Evolutionary conservation across 495 filamentous ascomycete genomes (phyloP).

Genomic region (Neurospora sp.): DNA sequence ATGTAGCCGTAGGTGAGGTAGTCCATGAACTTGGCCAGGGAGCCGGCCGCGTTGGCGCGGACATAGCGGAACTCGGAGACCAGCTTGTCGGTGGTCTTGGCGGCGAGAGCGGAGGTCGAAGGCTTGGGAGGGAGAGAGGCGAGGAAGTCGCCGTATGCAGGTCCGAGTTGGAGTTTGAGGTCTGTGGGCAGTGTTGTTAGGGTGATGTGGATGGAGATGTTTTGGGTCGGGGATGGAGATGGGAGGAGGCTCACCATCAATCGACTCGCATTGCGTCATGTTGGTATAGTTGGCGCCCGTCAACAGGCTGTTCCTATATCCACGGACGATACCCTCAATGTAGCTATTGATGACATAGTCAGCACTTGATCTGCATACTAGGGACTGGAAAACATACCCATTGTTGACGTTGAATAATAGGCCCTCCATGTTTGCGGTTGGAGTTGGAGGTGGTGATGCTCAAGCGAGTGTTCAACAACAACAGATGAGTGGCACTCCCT

Average conservation of each 20-base stretch:
- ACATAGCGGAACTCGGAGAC: slow-evolving; percentile 96
- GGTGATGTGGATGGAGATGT: neutral
- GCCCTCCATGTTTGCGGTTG: slow-evolving; percentile 64
- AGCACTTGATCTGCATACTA: slow-evolving; percentile 10
- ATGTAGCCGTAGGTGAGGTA: slow-evolving; percentile 99
- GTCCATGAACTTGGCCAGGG: slow-evolving; percentile 86
- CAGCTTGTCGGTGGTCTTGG: slow-evolving; percentile 95
- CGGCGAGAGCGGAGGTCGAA: slow-evolving; percentile 87
- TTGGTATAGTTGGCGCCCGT: slow-evolving; percentile 88
- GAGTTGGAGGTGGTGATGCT: neutral
- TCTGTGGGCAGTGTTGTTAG: slow-evolving; percentile 41
- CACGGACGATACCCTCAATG: slow-evolving; percentile 92
- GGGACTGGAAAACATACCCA: slow-evolving; percentile 46
- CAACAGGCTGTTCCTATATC: slow-evolving; percentile 90
- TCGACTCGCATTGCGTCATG: slow-evolving; percentile 95
- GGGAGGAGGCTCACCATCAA: slow-evolving; percentile 60
- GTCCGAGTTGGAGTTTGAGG: slow-evolving; percentile 92
- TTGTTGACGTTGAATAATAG: slow-evolving; percentile 93
- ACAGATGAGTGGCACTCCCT: slow-evolving; percentile 5
- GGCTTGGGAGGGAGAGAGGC: slow-evolving; percentile 89
- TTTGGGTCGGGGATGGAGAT: neutral
- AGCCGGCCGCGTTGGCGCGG: slow-evolving; percentile 80
- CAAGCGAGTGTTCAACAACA: neutral
- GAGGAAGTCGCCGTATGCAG: slow-evolving; percentile 96
- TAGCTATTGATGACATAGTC: slow-evolving; percentile 51